Evolutionary conservation across 768 basidiomycete genomes (phyloP).

Genomic region (Termitomyces sp.): DNA sequence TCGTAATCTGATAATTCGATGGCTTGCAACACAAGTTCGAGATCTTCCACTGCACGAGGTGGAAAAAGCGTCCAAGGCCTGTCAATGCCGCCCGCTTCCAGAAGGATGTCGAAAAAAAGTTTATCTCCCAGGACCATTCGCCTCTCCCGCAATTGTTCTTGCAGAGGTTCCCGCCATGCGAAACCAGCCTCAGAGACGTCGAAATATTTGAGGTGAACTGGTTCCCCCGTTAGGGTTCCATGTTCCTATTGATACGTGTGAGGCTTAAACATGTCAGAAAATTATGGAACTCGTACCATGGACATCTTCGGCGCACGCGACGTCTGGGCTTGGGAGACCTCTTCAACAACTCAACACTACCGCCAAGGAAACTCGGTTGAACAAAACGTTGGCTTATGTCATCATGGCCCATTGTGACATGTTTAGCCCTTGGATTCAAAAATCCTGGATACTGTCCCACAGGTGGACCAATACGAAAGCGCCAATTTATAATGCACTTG

Average conservation of each 20-base stretch:
- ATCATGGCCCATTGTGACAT: neutral
- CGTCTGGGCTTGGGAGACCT: neutral
- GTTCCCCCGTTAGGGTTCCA: slow-evolving; percentile 9
- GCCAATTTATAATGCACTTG: neutral
- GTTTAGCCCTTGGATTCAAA: too few relatives aligned
- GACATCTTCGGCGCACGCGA: neutral
- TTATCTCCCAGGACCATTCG: slow-evolving; percentile 56
- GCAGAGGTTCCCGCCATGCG: slow-evolving; percentile 51
- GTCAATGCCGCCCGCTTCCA: slow-evolving; percentile 57
- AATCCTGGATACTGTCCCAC: neutral
- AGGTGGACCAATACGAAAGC: neutral
- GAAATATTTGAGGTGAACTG: slow-evolving; percentile 37
- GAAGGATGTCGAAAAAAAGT: slow-evolving; percentile 71
- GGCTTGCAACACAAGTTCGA: slow-evolving; percentile 54
- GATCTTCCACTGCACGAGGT: slow-evolving; percentile 47
- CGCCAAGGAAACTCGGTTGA: neutral
- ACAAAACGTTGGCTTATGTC: slow-evolving; percentile 11
- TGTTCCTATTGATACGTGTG: slow-evolving; percentile 10
- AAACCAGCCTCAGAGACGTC: slow-evolving; percentile 47
- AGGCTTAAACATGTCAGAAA: neutral
- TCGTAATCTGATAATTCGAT: slow-evolving; percentile 66
- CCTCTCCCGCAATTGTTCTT: slow-evolving; percentile 56
- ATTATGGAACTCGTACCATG: neutral
- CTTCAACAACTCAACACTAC: neutral
- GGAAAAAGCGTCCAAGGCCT: slow-evolving; percentile 64